Base-by-base conservation (phyloP, 2,329 filamentous ascomycete species). In the Cercospora janseana region DNA sequence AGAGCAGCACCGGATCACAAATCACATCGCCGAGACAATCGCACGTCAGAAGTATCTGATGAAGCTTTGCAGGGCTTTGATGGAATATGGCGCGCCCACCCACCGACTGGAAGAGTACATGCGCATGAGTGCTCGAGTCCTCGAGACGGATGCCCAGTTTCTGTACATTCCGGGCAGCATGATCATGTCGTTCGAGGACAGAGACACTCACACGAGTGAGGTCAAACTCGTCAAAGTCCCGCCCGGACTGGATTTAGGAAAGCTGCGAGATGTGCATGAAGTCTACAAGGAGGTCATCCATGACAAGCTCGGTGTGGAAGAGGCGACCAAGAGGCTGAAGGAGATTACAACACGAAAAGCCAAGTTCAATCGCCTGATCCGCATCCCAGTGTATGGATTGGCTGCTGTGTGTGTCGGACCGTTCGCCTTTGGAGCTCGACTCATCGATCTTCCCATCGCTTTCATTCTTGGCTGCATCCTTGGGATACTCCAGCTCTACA, bases 61-160 rank as follows among this genome's bases (percentile, higher is more conserved):
- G 47, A 89, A 87, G 66, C 79, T 96, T 29, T 95, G 91, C 66
- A 82, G 84, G 31, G 88, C 88, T 1, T 73, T 96, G 51, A 96
- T 96, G 90, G 78, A 83, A 64, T 95, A 88, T 57, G 91, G 91
- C 9, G 91, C 91, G 1, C 91, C 91, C 1, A 95, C 90, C 0
- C 91, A 96, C 72, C 84, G 91, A 8, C 75, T 96, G 15, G 91
- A 96, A 69, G 87, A 95, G 66, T 95, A 95, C 68, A 85, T 96
- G 81, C 84, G 80, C 56, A 94, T 92, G 87, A 90, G 87, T 6
- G 85, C 91, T 1, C 80, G 87, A n/a, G 87, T 93, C 1, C 78
- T 96, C 28, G 87, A 91, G 68, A 91, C 95, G 12, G 87, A 95
- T 58, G 86, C 86, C 4, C 89, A 95, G 62, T 95, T 93, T 60